A percentile compares a stretch with the other conserved stretches of the same genome.
These are phyloP conservation scores for Beauveria scarabaeidicola DNA, from an alignment of 2,329 filamentous ascomycete species.

Conservation along the genomic window DNA sequence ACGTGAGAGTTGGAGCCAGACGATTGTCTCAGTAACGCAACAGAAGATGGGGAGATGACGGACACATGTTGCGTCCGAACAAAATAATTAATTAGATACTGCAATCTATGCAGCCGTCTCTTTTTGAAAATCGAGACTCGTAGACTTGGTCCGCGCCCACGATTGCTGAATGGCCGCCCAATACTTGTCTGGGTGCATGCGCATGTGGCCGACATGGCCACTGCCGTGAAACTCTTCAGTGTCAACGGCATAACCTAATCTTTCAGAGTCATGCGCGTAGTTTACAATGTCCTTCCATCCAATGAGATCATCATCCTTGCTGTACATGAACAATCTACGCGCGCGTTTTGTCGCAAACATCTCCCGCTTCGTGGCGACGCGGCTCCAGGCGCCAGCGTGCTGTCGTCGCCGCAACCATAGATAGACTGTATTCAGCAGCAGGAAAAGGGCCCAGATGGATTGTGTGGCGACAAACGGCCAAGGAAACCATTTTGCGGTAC, in stretches of 20 bases:
- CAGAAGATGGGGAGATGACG: not conserved
- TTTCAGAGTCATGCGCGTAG: constrained; percentile 39
- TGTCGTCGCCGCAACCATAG: constrained; percentile 30
- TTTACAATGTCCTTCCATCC: constrained; percentile 45
- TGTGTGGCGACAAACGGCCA: constrained; percentile 42
- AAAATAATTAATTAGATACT: too few species aligned
- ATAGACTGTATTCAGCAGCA: constrained; percentile 28
- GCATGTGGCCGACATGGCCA: constrained; percentile 54
- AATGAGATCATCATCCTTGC: constrained; percentile 49
- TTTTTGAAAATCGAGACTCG: not conserved
- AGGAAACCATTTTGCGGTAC: constrained; percentile 37
- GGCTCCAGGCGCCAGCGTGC: constrained; percentile 32
- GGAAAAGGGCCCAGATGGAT: constrained; percentile 34
- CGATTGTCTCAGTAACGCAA: too few species aligned
- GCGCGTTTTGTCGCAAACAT: constrained; percentile 27
- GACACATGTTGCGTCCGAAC: too few species aligned
- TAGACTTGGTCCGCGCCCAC: not conserved
- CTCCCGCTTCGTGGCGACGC: constrained; percentile 29
- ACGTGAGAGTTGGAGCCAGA: too few species aligned
- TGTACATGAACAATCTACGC: constrained; percentile 49
- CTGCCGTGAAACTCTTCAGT: constrained; percentile 48
- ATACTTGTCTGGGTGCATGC: constrained; percentile 46
- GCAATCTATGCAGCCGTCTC: not conserved
- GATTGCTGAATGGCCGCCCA: constrained; percentile 36
- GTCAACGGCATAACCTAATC: constrained; percentile 34